phyloP scores from a whole-genome alignment of 2,329 filamentous ascomycete species.

The Endoconidiophora polonica region DNA sequence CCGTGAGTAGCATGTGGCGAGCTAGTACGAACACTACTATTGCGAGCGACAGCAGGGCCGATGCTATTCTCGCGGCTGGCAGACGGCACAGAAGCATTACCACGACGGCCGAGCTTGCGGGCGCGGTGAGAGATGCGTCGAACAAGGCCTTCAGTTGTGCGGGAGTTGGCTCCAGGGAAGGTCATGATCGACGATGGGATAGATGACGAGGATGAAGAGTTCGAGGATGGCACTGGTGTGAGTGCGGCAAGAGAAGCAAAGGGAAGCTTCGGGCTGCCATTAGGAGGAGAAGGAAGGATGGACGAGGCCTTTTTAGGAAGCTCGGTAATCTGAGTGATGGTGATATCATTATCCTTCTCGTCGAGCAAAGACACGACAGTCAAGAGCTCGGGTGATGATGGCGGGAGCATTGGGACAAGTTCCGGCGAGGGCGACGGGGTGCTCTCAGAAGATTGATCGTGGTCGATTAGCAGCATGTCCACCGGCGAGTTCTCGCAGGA shows the following conservation, averaged over 20 bases:
- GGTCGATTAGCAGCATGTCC: too few relatives aligned
- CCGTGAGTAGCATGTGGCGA: constrained; percentile 46
- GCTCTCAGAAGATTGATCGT: too few relatives aligned
- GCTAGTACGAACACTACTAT: constrained; percentile 78
- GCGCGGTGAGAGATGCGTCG: constrained; percentile 72
- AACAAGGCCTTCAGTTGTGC: constrained; percentile 41
- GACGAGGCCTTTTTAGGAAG: too few relatives aligned
- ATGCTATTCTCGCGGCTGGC: constrained; percentile 74
- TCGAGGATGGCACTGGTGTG: background rate
- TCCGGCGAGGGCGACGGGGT: too few relatives aligned
- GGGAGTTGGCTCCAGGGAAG: too few relatives aligned
- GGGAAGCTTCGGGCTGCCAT: background rate
- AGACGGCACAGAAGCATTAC: constrained; percentile 61
- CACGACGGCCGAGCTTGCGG: constrained; percentile 49
- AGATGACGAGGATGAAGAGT: constrained; percentile 11
- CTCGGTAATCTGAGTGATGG: too few relatives aligned
- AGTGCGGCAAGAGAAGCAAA: background rate
- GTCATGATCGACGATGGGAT: constrained; percentile 1
- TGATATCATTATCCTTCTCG: too few relatives aligned
- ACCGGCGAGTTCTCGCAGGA: background rate
- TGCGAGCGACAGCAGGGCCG: constrained; percentile 72
- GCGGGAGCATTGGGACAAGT: too few relatives aligned
- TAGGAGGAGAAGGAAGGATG: too few relatives aligned
- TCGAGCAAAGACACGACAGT: too few relatives aligned
- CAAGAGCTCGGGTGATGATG: too few relatives aligned